Evolutionary conservation across 1,139 yeast genomes (phyloP), one percentile per base, ranked within the genome.

Genomic region (Candida pseudoviswanathii): DNA sequence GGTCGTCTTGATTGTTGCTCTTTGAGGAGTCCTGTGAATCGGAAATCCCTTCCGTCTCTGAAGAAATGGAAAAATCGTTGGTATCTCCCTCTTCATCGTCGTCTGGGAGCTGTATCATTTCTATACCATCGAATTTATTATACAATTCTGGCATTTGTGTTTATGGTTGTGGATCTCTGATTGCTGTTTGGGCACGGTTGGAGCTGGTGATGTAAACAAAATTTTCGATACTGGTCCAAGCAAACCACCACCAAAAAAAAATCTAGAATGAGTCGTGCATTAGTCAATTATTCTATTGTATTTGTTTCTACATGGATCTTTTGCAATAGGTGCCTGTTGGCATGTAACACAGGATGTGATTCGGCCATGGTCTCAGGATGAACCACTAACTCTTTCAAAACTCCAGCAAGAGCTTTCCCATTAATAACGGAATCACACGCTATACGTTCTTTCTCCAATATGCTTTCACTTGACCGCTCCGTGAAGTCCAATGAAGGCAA

Each of bases 51-150:
- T 67, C 76, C 0, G 71, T 69, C 33, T 67, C 76, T 0, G 73
- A 67, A 2, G 68, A 60, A 27, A 63, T 56, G 5, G 59, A 46
- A 16, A 59, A 60, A 24, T 39, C 48, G 30, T 26, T 36, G 41
- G 24, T 43, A 46, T 51, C 9, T 62, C 25, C 30, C 4, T 24
- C 29, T 9, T 37, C 41, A 9, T 37, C 69, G 44, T 70, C 73
- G 16, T 71, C 79, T 1, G 77, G 78, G 26, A 76, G 68, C 44
- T 75, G 80, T 46, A 77, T 63, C 80, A 75, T 74, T 52, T 75
- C 80, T 32, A 76, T 74, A 51, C 75, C 80, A 40, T 68, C 75
- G 54, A 68, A 73, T 31, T 57, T 62, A 47, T 58, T 48, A 45
- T 50, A 50, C 37, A 56, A 37, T 36, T 44, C 50, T 25, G 43